Conservation (phyloP, 1,139 yeast genomes). For the Hanseniaspora sp. region DNA sequence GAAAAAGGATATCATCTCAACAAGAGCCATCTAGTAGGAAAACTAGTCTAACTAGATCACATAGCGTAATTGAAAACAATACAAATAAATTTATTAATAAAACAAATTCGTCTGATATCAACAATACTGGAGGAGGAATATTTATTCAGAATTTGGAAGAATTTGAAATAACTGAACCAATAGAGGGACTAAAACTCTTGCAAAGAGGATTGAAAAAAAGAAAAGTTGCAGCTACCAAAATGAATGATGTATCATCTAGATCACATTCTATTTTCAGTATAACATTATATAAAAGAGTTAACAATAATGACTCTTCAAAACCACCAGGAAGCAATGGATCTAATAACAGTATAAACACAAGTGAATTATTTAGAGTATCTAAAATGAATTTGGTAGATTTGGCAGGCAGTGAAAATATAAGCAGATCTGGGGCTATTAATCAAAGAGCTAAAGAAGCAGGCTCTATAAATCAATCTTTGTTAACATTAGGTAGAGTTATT, state of each 20-base stretch:
- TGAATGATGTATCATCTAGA: conserved; percentile 59
- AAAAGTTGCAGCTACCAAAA: conserved; percentile 57
- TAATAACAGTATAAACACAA: conserved; percentile 18
- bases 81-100: neutral
- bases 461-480: conserved; percentile 52
- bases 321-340: neutral
- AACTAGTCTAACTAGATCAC: conserved; percentile 8
- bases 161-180: conserved; percentile 41
- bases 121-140: conserved; percentile 26
- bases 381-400: conserved; percentile 68
- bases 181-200: conserved; percentile 44
- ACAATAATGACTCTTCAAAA: neutral
- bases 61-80: conserved; percentile 7
- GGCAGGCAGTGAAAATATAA: conserved; percentile 67
- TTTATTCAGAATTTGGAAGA: conserved; percentile 49
- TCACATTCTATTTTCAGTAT: conserved; percentile 66
- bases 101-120: conserved; percentile 9
- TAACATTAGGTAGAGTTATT: conserved; percentile 56
- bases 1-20: conserved; percentile 3
- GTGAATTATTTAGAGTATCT: conserved; percentile 41
- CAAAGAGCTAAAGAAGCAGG: conserved; percentile 61
- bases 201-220: conserved; percentile 47
- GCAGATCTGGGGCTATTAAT: conserved; percentile 46
- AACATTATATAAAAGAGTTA: conserved; percentile 38
- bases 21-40: neutral